These are phyloP conservation scores for Escallonia herrerae DNA, from an alignment of 129 eudicot genomes.

Conservation along the genomic window DNA sequence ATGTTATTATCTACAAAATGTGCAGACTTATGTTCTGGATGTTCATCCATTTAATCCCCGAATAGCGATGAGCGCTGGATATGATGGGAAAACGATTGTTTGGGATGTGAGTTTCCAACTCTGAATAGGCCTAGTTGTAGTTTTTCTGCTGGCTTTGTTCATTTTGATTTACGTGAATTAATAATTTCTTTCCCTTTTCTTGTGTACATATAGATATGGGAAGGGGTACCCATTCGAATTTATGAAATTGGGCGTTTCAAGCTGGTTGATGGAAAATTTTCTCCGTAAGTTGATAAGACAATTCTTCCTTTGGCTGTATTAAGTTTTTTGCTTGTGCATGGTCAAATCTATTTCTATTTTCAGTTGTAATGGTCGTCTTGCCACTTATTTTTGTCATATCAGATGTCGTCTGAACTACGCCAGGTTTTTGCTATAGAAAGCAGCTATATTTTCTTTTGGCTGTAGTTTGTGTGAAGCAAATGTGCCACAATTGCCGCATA, in stretches of 20 bases:
- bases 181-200: conserved; percentile 1
- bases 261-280: conserved; percentile 96
- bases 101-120: conserved; percentile 79
- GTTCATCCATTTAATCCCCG: conserved; percentile 99
- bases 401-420: too few species aligned
- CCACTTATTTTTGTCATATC: too few species aligned
- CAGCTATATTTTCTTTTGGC: too few species aligned
- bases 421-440: too few species aligned
- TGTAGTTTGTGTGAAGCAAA: too few species aligned
- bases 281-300: conserved; percentile 70
- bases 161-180: background rate
- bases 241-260: conserved; percentile 85
- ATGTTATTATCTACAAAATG: background rate
- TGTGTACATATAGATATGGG: conserved; percentile 73
- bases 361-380: too few species aligned
- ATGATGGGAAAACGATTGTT: conserved; percentile 93
- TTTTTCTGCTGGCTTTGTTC: background rate
- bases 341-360: too few species aligned
- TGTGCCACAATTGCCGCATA: too few species aligned
- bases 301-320: background rate
- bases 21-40: conserved; percentile 91
- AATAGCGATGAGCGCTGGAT: conserved; percentile 99
- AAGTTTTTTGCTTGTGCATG: too few species aligned
- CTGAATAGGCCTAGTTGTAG: conserved; percentile 4
- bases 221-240: conserved; percentile 78